These are phyloP conservation scores for Rauvolfia tetraphylla DNA, from an alignment of 257 asterid species.

Conservation along the genomic window DNA sequence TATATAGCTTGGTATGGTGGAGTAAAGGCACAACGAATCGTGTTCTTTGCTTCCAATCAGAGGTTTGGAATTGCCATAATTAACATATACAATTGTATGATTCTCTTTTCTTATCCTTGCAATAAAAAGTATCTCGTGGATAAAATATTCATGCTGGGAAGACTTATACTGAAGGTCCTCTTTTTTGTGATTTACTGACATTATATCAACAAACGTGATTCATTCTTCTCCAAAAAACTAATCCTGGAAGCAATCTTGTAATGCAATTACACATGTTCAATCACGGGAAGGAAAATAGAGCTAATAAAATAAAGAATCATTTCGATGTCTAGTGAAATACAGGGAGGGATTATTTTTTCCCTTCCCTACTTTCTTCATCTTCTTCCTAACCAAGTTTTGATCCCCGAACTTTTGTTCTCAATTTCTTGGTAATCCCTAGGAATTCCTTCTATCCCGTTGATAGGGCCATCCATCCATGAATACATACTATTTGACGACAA, in stretches of 20 bases:
- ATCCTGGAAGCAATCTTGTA: background rate
- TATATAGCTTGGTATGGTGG: slow-evolving; percentile 42
- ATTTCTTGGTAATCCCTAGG: background rate
- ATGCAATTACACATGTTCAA: background rate
- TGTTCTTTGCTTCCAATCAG: slow-evolving; percentile 56
- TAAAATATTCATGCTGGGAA: background rate
- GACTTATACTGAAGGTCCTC: background rate
- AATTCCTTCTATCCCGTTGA: background rate
- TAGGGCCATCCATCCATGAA: no score
- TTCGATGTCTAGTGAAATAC: no score
- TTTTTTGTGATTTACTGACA: background rate
- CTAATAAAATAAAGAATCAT: no score
- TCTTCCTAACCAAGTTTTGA: background rate
- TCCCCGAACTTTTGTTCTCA: background rate
- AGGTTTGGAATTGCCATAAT: slow-evolving; percentile 41
- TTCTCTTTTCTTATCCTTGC: no score
- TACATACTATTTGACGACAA: no score
- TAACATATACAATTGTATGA: no score
- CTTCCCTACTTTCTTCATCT: background rate
- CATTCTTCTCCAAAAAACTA: background rate
- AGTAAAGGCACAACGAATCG: slow-evolving; percentile 49
- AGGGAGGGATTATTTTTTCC: no score
- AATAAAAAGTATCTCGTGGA: background rate
- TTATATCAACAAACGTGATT: background rate
- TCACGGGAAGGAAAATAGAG: background rate